Percentiles rank a stretch among this genome's conserved stretches.
These are phyloP conservation scores for Aspergillus indologenus DNA, from an alignment of 495 filamentous ascomycete genomes.

Conservation along the genomic window DNA sequence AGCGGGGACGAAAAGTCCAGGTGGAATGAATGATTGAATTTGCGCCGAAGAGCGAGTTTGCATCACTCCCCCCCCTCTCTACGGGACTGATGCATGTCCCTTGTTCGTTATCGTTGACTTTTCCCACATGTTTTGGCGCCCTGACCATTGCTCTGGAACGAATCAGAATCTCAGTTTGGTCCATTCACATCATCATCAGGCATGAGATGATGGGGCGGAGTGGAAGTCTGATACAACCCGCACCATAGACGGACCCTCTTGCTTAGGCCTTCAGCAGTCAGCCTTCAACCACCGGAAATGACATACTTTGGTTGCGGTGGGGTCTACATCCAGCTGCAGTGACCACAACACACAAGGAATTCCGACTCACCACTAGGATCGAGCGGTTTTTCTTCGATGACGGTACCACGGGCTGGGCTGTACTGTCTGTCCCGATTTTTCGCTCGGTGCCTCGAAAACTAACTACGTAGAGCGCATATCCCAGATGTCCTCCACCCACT, in stretches of 20 bases:
- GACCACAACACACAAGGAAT: background rate
- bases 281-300: background rate
- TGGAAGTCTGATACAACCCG: background rate
- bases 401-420: constrained; percentile 22
- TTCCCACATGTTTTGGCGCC: constrained; percentile 11
- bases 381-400: constrained; percentile 15
- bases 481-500: constrained; percentile 5
- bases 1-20: background rate
- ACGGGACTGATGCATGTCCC: constrained; percentile 10
- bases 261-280: background rate
- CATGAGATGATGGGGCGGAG: background rate
- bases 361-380: constrained; percentile 3
- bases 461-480: background rate
- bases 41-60: background rate
- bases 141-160: constrained; percentile 4
- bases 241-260: background rate
- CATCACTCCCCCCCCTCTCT: constrained; percentile 6
- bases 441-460: background rate
- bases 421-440: constrained; percentile 1
- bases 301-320: constrained; percentile 19
- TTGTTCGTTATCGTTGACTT: constrained; percentile 9
- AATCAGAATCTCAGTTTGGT: constrained; percentile 7
- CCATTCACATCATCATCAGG: constrained; percentile 3
- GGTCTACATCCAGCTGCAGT: constrained; percentile 3
- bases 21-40: background rate